These are phyloP conservation scores for Ramaria rubella DNA, from an alignment of 768 basidiomycete genomes.

Conservation along the genomic window DNA sequence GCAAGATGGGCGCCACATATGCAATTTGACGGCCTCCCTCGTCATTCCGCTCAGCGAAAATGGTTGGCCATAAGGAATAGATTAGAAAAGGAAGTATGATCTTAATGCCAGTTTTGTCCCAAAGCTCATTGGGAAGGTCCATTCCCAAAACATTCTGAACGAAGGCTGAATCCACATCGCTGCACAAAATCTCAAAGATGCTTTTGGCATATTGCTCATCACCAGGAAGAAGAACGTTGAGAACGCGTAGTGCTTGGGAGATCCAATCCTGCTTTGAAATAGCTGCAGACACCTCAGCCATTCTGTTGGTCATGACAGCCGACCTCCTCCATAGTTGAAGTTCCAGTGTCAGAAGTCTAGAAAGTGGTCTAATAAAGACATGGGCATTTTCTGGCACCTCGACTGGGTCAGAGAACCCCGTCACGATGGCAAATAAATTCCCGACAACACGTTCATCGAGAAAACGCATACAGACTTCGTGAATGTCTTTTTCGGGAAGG, in stretches of 20 bases:
- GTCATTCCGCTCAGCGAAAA: not conserved
- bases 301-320: not conserved
- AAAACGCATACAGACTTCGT: not conserved
- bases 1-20: slow-evolving; percentile 44
- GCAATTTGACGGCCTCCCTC: slow-evolving; percentile 21
- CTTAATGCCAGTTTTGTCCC: slow-evolving; percentile 45
- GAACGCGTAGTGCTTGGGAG: slow-evolving; percentile 54
- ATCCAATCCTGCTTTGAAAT: slow-evolving; percentile 57
- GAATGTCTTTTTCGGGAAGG: not conserved
- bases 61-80: slow-evolving; percentile 37
- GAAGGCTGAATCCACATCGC: slow-evolving; percentile 16
- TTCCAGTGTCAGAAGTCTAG: slow-evolving; percentile 46
- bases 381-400: slow-evolving; percentile 25
- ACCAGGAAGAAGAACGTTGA: slow-evolving; percentile 56
- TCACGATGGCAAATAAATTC: not conserved
- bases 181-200: slow-evolving; percentile 29
- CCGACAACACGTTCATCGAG: not conserved
- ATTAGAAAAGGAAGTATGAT: slow-evolving; percentile 56
- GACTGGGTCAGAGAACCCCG: not conserved
- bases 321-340: slow-evolving; percentile 52
- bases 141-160: slow-evolving; percentile 35
- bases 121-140: slow-evolving; percentile 38
- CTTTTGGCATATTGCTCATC: slow-evolving; percentile 57
- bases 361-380: slow-evolving; percentile 44
- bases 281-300: slow-evolving; percentile 28